Conservation (phyloP, 2,329 filamentous ascomycete genomes). For the Neopestalotiopsis rosae region DNA sequence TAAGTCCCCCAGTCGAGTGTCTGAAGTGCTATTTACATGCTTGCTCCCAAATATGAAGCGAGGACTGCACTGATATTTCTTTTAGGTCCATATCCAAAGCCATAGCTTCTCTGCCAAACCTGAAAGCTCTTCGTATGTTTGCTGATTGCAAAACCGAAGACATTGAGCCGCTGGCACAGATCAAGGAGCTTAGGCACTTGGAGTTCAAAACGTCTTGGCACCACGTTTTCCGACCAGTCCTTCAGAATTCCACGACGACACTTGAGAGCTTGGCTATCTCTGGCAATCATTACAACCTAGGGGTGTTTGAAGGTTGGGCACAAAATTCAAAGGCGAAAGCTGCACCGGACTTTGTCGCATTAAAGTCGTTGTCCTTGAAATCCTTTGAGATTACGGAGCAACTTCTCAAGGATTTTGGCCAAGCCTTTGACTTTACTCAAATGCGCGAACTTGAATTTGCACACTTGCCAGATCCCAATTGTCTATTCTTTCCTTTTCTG, state of each 20-base stretch:
- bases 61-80: not conserved
- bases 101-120: conserved; percentile 15
- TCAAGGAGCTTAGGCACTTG: conserved; percentile 18
- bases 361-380: not conserved
- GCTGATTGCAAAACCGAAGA: not conserved
- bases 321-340: not conserved
- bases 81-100: conserved; percentile 10
- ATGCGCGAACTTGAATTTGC: not conserved
- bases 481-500: conserved; percentile 5
- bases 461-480: not conserved
- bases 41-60: not conserved
- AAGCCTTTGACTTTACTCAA: conserved; percentile 7
- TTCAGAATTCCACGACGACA: conserved; percentile 17
- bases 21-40: not conserved
- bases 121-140: conserved; percentile 14
- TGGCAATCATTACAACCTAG: not conserved
- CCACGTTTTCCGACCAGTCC: not conserved
- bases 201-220: not conserved
- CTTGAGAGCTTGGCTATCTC: conserved; percentile 7
- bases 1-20: not conserved
- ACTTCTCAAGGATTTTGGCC: not conserved
- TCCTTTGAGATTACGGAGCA: not conserved
- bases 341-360: not conserved
- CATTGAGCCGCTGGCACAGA: not conserved
- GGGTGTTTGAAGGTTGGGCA: not conserved